Evolutionary conservation across 768 basidiomycete species (phyloP).

Genomic region (Chiua virens): DNA sequence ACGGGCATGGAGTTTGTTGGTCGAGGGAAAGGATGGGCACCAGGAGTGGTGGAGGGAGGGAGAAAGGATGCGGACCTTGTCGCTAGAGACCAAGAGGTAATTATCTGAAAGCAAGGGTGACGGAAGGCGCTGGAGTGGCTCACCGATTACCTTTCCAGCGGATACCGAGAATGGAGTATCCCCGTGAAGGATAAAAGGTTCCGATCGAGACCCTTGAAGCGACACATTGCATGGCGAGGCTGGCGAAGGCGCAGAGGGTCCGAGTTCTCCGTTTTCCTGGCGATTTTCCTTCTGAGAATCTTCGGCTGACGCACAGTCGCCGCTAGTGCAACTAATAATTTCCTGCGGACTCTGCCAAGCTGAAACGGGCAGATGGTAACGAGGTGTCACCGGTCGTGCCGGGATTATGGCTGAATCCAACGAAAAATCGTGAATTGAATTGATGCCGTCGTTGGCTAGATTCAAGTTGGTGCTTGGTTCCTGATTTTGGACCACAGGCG

Average conservation of each 20-base stretch:
- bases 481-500: constrained; percentile 17
- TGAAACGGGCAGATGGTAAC: constrained; percentile 46
- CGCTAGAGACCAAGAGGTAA: constrained; percentile 28
- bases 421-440: constrained; percentile 38
- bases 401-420: constrained; percentile 42
- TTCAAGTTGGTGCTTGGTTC: constrained; percentile 10
- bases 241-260: constrained; percentile 18
- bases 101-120: constrained; percentile 20
- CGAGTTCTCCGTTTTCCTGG: constrained; percentile 17
- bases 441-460: constrained; percentile 17
- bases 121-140: constrained; percentile 25
- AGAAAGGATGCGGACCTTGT: constrained; percentile 37
- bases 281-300: constrained; percentile 57
- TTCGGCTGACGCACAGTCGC: constrained; percentile 31
- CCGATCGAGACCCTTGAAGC: constrained; percentile 28
- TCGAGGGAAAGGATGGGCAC: constrained; percentile 13
- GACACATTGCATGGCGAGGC: constrained; percentile 21
- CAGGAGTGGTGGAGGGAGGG: constrained; percentile 24
- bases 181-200: constrained; percentile 22
- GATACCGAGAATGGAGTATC: constrained; percentile 27
- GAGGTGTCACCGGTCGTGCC: constrained; percentile 36
- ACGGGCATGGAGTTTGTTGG: constrained; percentile 24
- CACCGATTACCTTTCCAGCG: constrained; percentile 32
- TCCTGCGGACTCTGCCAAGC: constrained; percentile 4
- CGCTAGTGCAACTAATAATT: neutral